Evolutionary conservation across 768 basidiomycete genomes (phyloP), one percentile per base, ranked within the genome.

Genomic region (Trametes villosa): DNA sequence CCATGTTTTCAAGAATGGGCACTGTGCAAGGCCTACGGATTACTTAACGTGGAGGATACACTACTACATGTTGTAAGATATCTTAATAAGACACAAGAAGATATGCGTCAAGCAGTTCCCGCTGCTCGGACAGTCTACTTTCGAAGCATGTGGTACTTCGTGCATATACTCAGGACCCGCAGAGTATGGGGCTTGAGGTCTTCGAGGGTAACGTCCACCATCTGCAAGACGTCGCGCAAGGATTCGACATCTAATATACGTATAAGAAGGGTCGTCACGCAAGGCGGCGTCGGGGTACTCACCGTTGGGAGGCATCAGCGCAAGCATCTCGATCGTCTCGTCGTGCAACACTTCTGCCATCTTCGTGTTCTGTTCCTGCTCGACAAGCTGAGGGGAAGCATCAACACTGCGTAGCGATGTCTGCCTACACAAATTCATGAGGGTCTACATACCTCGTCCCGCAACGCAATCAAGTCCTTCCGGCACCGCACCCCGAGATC

Each of bases 381-480:
- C 8, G 5, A 54, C 27, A 38, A 49, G 40, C 34, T 59, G 12
- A 15, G 26, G 24, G 11, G 13, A 2, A 36, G 36, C 29, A 33
- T 45, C 9, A 54, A 41, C 31, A 26, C 4, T 20, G 31, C 48
- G 31, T n/a, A 13, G 4, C 9, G 29, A 7, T 20, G 31, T 4
- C 17, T 11, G 6, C 2, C n/a, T 20, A 4, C 9, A 12, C 38
- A 41, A 41, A 36, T 4, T 24, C 1, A 13, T 26, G 31, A 31
- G 3, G 9, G 24, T 1, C 9, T 17, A 22, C 60, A 34, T 15
- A 70, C 69, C 62, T 60, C 15, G 6, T 20, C 36, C n/a, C 69
- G 57, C 17, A 65, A 55, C 20, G 8, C 24, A 22, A 22, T 20
- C 7, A 70, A 58, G 31, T 46, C 66, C 27, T 31, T 29, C n/a